A percentile compares a stretch with the other conserved stretches of the same genome.
Conservation (phyloP, 768 basidiomycete species). For the Rhodosporidiobolus sp. region DNA sequence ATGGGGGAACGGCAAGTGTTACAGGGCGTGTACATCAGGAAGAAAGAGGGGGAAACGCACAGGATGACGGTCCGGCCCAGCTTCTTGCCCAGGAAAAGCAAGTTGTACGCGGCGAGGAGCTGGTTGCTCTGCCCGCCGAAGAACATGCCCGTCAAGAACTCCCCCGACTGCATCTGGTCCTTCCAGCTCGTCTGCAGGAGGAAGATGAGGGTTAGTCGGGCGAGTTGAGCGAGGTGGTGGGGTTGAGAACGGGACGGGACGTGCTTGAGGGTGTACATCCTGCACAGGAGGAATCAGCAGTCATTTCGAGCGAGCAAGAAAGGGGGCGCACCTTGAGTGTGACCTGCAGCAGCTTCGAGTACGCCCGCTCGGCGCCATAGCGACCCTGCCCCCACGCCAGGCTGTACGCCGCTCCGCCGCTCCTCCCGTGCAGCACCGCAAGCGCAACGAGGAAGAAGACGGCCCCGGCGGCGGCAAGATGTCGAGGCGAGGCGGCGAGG, state of each 20-base stretch:
- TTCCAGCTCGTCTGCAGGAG: no score
- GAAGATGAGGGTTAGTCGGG: no score
- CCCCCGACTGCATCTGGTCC: background rate
- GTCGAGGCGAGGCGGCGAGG: background rate
- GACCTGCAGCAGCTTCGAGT: background rate
- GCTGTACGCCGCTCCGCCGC: background rate
- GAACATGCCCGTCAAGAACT: background rate
- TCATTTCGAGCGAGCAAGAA: no score
- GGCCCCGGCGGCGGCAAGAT: background rate
- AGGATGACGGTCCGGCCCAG: background rate
- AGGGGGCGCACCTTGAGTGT: background rate
- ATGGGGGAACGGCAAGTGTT: no score
- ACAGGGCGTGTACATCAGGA: no score
- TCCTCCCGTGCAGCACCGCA: background rate
- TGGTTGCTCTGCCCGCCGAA: background rate
- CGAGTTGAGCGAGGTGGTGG: no score
- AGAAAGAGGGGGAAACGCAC: no score
- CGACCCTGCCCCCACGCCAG: background rate
- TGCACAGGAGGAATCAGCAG: no score
- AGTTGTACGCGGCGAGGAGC: background rate
- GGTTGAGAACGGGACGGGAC: no score
- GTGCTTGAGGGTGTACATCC: no score
- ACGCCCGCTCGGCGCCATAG: background rate
- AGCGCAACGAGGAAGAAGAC: background rate
- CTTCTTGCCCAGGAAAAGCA: background rate